Conservation (phyloP, 495 filamentous ascomycete species). For the Cercophora samala region DNA sequence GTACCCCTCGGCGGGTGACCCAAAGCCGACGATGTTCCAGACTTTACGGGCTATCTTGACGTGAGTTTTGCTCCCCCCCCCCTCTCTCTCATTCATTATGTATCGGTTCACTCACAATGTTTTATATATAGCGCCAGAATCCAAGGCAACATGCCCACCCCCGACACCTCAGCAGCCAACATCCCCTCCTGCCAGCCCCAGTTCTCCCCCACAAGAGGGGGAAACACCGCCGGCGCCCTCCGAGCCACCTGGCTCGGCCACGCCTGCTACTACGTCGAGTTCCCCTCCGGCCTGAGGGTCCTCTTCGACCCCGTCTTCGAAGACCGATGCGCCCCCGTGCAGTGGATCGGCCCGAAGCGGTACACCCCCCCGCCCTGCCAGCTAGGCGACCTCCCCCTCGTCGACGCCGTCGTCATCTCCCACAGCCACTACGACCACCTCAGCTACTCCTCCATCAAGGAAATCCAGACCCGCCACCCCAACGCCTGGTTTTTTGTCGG, state of each 20-base stretch:
- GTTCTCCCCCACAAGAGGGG: slow-evolving; percentile 61
- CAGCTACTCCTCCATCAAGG: slow-evolving; percentile 67
- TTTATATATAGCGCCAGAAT: slow-evolving; percentile 51
- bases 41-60: slow-evolving; percentile 15
- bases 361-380: slow-evolving; percentile 77
- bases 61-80: slow-evolving; percentile 1
- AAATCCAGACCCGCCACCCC: slow-evolving; percentile 68
- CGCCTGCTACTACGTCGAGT: slow-evolving; percentile 91
- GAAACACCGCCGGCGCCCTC: slow-evolving; percentile 51
- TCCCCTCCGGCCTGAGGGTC: slow-evolving; percentile 80
- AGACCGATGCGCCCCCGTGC: slow-evolving; percentile 75
- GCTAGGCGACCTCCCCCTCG: slow-evolving; percentile 72
- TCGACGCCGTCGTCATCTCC: slow-evolving; percentile 88
- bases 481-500: slow-evolving; percentile 86
- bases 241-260: slow-evolving; percentile 97
- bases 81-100: neutral
- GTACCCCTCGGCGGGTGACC: slow-evolving; percentile 30
- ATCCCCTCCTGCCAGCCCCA: slow-evolving; percentile 58
- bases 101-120: neutral
- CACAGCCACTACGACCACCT: slow-evolving; percentile 96
- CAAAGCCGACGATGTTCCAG: neutral
- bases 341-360: slow-evolving; percentile 70
- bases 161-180: slow-evolving; percentile 59
- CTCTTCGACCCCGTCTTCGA: slow-evolving; percentile 97
- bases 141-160: slow-evolving; percentile 58